phyloP scores from a whole-genome alignment of 441 rosid species.

The Populus trichocarpa region DNA sequence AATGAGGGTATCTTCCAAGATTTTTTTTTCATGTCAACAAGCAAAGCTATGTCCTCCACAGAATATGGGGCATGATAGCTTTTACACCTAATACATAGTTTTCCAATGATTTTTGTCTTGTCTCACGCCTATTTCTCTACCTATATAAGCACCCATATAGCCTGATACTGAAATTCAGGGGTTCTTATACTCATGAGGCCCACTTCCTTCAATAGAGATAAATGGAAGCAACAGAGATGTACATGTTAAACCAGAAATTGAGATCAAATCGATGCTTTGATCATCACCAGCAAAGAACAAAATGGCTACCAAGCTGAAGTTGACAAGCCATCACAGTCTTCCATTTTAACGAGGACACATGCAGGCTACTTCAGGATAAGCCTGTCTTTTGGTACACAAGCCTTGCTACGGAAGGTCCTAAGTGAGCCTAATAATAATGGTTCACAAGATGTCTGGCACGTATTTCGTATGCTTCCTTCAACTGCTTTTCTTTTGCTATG shows the following conservation, averaged over 20 bases:
- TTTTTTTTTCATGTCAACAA: not conserved
- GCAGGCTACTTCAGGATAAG: slow-evolving; percentile 48
- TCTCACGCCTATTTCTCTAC: not conserved
- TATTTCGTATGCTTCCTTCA: slow-evolving; percentile 23
- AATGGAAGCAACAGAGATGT: slow-evolving; percentile 17
- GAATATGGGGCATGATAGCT: not conserved
- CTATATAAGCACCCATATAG: slow-evolving; percentile 13
- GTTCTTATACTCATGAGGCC: not conserved
- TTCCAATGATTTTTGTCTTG: not conserved
- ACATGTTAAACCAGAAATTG: slow-evolving; percentile 4
- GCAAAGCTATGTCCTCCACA: not conserved
- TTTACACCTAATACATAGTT: not conserved
- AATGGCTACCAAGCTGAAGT: not conserved
- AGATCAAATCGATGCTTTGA: slow-evolving; percentile 16
- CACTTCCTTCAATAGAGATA: not conserved
- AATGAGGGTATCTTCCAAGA: too few species aligned
- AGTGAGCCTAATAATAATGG: slow-evolving; percentile 16
- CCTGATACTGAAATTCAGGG: not conserved
- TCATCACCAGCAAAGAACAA: not conserved
- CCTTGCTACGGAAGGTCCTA: slow-evolving; percentile 45
- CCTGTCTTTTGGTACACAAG: slow-evolving; percentile 36
- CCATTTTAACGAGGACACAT: slow-evolving; percentile 32
- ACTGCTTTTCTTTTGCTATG: slow-evolving; percentile 13
- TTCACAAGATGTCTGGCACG: slow-evolving; percentile 15
- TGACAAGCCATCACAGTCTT: slow-evolving; percentile 18